Percentiles rank a stretch among this genome's conserved stretches.
These are phyloP conservation scores for Lactifluus subvellereus DNA, from an alignment of 768 basidiomycete genomes.

Conservation along the genomic window DNA sequence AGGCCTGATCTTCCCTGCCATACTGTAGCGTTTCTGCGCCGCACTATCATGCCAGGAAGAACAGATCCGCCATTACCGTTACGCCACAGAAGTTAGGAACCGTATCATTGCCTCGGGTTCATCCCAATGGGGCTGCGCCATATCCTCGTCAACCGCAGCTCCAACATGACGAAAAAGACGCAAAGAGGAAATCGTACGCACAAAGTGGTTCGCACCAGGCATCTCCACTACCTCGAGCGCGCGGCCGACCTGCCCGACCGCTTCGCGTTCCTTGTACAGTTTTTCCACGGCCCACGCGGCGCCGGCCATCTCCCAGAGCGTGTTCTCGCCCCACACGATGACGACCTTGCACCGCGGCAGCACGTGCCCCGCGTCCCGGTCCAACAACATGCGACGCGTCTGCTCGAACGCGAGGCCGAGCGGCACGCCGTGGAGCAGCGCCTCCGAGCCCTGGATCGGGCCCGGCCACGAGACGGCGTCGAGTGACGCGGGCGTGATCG, in stretches of 20 bases:
- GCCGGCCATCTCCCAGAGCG: conserved; percentile 18
- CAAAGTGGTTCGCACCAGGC: conserved; percentile 24
- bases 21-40: too few relatives aligned
- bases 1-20: too few relatives aligned
- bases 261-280: conserved; percentile 16
- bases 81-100: conserved; percentile 16
- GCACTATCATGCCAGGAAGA: not conserved
- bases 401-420: conserved; percentile 12
- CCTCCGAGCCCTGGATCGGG: conserved; percentile 19
- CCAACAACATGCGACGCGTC: conserved; percentile 14
- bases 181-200: not conserved
- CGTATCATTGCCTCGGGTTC: conserved; percentile 17
- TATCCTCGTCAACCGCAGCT: not conserved
- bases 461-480: conserved; percentile 20
- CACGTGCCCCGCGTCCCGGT: conserved; percentile 4
- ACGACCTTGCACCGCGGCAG: conserved; percentile 22
- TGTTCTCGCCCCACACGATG: conserved; percentile 20
- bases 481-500: conserved; percentile 11
- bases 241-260: conserved; percentile 6
- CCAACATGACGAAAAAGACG: too few relatives aligned
- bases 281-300: conserved; percentile 21
- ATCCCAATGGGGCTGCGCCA: conserved; percentile 21
- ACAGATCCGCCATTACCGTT: not conserved
- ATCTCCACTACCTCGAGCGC: conserved; percentile 18
- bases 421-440: conserved; percentile 17